These are phyloP conservation scores for Rubia balearica DNA, from an alignment of 305 asterid genomes.

Conservation along the genomic window DNA sequence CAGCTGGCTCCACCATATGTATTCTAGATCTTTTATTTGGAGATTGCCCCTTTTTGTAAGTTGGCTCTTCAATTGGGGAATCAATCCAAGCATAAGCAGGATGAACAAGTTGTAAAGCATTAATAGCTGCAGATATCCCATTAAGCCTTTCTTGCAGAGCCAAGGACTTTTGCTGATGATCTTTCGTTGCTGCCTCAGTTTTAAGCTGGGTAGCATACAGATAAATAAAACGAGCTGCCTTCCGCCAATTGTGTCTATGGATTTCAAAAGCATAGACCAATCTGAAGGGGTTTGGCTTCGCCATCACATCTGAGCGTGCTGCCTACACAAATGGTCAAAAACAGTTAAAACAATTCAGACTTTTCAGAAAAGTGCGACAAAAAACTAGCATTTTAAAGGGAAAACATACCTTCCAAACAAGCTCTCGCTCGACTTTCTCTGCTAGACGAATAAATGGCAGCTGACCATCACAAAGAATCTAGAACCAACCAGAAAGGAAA, in stretches of 20 bases:
- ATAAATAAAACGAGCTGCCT: constrained; percentile 81
- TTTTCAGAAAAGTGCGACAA: constrained; percentile 6
- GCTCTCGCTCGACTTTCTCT: constrained; percentile 91
- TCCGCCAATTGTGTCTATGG: constrained; percentile 92
- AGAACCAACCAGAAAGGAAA: constrained; percentile 22
- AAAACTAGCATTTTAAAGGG: constrained; percentile 5
- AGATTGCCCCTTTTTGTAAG: constrained; percentile 39
- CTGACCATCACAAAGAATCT: constrained; percentile 94
- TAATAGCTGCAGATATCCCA: constrained; percentile 81
- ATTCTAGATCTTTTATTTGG: constrained; percentile 87
- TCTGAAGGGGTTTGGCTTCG: constrained; percentile 81
- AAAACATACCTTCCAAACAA: constrained; percentile 81
- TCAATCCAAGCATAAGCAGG: constrained; percentile 95
- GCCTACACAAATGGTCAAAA: constrained; percentile 49
- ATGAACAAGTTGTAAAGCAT: constrained; percentile 90
- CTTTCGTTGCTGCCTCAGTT: constrained; percentile 56
- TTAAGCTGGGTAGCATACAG: constrained; percentile 59
- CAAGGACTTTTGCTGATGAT: constrained; percentile 50
- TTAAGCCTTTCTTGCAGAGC: constrained; percentile 81
- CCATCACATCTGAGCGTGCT: constrained; percentile 78
- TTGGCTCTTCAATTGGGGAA: constrained; percentile 42
- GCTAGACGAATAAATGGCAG: constrained; percentile 85
- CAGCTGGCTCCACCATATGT: constrained; percentile 54
- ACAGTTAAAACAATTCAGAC: constrained; percentile 17
- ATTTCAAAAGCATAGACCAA: constrained; percentile 86